A percentile compares a stretch with the other conserved stretches of the same genome.
These are phyloP conservation scores for Choiromyces venosus DNA, from an alignment of 495 filamentous ascomycete species.

Conservation along the genomic window DNA sequence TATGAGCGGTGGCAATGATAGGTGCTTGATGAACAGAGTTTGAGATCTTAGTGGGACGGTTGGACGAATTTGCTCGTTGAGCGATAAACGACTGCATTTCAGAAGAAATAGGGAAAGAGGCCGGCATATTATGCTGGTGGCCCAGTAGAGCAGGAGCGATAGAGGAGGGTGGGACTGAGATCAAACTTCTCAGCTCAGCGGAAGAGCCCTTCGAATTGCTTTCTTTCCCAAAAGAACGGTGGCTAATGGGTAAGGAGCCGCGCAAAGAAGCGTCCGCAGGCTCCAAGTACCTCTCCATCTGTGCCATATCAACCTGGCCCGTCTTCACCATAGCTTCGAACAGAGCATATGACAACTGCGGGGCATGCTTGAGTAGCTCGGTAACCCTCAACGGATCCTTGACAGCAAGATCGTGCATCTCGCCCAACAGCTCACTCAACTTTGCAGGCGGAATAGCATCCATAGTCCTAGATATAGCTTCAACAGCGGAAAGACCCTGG, in stretches of 20 bases:
- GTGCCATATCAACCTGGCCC: conserved; percentile 66
- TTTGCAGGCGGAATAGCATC: conserved; percentile 77
- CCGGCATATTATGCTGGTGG: background rate
- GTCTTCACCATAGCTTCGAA: conserved; percentile 92
- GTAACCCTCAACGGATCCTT: conserved; percentile 75
- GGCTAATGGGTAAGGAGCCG: conserved; percentile 11
- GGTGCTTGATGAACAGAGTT: background rate
- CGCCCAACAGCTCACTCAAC: conserved; percentile 81
- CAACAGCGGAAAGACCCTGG: conserved; percentile 70
- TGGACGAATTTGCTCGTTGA: background rate
- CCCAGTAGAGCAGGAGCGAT: background rate
- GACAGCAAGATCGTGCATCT: conserved; percentile 83
- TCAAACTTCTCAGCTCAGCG: background rate
- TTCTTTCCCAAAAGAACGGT: background rate
- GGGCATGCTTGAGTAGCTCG: conserved; percentile 77
- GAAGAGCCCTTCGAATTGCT: conserved; percentile 7
- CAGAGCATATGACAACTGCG: conserved; percentile 88
- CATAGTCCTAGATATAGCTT: conserved; percentile 85
- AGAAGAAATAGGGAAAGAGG: background rate
- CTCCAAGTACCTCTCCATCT: conserved; percentile 4
- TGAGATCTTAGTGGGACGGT: background rate
- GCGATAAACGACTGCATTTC: background rate
- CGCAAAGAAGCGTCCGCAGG: conserved; percentile 4
- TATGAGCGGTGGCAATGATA: background rate
- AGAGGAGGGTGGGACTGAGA: conserved; percentile 5